phyloP scores from a whole-genome alignment of 2,329 filamentous ascomycete species.

The Penicillium glabrum region DNA sequence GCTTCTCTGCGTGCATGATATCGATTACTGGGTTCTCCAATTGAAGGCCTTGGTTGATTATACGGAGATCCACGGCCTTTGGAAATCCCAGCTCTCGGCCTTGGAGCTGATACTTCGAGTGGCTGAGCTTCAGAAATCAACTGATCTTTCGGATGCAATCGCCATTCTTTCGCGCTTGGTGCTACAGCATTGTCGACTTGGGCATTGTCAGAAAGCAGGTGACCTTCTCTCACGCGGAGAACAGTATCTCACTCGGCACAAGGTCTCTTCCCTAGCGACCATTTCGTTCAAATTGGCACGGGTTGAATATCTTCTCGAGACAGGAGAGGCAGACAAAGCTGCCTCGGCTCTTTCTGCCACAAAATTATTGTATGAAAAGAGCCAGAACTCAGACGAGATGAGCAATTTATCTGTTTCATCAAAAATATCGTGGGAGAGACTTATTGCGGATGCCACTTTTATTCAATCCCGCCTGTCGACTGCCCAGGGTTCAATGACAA shows the following conservation, averaged over 20 bases:
- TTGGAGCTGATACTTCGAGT: conserved; percentile 51
- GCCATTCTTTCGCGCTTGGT: conserved; percentile 49
- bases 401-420: conserved; percentile 37
- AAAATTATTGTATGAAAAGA: conserved; percentile 33
- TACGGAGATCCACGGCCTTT: conserved; percentile 57
- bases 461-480: conserved; percentile 66
- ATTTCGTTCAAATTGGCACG: conserved; percentile 67
- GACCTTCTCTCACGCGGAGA: conserved; percentile 60
- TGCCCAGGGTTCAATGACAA: conserved; percentile 50
- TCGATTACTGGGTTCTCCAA: conserved; percentile 50
- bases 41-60: conserved; percentile 57
- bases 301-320: conserved; percentile 70
- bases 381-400: conserved; percentile 29
- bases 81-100: conserved; percentile 49
- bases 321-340: conserved; percentile 65
- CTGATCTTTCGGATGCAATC: conserved; percentile 41
- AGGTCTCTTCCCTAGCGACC: conserved; percentile 45
- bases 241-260: conserved; percentile 43
- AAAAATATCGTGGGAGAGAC: conserved; percentile 50
- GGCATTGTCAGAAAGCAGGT: conserved; percentile 60
- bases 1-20: conserved; percentile 49
- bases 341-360: conserved; percentile 34
- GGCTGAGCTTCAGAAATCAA: conserved; percentile 45
- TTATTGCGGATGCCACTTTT: conserved; percentile 61
- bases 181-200: conserved; percentile 58